These are phyloP conservation scores for Candida lessepsii DNA, from an alignment of 805 yeast genomes.

Conservation along the genomic window DNA sequence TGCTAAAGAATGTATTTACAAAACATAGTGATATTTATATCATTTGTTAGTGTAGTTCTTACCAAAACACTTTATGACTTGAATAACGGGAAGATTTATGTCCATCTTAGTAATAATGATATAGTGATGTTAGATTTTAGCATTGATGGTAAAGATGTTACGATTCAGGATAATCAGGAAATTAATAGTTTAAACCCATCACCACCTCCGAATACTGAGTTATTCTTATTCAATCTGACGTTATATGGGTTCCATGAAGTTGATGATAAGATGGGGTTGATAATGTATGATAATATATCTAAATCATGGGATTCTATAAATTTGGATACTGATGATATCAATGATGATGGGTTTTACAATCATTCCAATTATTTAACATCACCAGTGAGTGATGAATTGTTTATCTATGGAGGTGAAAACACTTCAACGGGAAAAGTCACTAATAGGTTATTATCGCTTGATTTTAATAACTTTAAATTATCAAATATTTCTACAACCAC, in stretches of 20 bases:
- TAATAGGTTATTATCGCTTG: constrained; percentile 44
- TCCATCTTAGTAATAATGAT: constrained; percentile 37
- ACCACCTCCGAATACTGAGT: constrained; percentile 34
- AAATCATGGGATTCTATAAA: constrained; percentile 11
- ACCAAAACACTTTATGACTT: constrained; percentile 32
- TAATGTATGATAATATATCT: constrained; percentile 5
- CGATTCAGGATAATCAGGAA: constrained; percentile 21
- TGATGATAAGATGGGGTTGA: constrained; percentile 5
- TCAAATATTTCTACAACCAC: constrained; percentile 47
- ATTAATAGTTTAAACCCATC: constrained; percentile 20
- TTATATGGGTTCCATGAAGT: constrained; percentile 26
- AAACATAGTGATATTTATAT: constrained; percentile 22
- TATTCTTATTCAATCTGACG: constrained; percentile 27
- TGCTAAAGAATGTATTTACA: not conserved
- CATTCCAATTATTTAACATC: constrained; percentile 45
- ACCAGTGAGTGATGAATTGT: constrained; percentile 36
- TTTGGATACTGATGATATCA: constrained; percentile 22
- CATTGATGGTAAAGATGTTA: constrained; percentile 25
- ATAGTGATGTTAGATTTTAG: constrained; percentile 36
- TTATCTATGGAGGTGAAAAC: constrained; percentile 53
- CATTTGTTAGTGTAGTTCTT: constrained; percentile 8
- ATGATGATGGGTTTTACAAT: constrained; percentile 30
- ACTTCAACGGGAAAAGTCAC: constrained; percentile 26
- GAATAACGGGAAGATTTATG: constrained; percentile 31
- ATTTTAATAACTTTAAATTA: constrained; percentile 31